These are phyloP conservation scores for Xylaria nigripes DNA, from an alignment of 495 filamentous ascomycete genomes.

Conservation along the genomic window DNA sequence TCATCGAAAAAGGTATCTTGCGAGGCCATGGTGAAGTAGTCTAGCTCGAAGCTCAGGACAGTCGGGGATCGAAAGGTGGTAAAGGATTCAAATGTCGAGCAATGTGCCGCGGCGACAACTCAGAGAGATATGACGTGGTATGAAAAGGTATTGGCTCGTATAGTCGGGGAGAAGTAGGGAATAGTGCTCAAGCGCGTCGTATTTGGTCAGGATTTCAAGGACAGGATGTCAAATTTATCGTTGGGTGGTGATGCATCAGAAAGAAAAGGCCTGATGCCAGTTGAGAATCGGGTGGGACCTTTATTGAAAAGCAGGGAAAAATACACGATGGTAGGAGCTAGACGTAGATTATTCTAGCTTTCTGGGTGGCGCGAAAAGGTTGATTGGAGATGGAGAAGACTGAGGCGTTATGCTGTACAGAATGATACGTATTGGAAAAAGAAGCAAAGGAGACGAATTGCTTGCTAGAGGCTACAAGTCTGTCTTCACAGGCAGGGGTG, in stretches of 20 bases:
- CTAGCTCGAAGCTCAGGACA: slow-evolving; percentile 6
- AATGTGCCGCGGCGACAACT: slow-evolving; percentile 1
- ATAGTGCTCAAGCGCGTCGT: slow-evolving; percentile 11
- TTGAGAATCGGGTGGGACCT: not conserved
- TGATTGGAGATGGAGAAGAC: slow-evolving; percentile 12
- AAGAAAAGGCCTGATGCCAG: not conserved
- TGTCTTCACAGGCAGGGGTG: slow-evolving; percentile 1
- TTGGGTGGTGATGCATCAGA: slow-evolving; percentile 11
- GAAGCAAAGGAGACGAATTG: slow-evolving; percentile 12
- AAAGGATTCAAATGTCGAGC: not conserved
- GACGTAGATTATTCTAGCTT: not conserved
- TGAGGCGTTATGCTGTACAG: not conserved
- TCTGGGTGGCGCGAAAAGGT: not conserved
- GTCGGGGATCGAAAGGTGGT: not conserved
- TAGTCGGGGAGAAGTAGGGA: not conserved
- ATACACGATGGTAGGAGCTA: not conserved
- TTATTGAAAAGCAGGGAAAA: not conserved
- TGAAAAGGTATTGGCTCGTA: not conserved
- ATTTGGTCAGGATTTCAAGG: slow-evolving; percentile 24
- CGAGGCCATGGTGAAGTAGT: slow-evolving; percentile 50
- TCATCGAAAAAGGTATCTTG: slow-evolving; percentile 98
- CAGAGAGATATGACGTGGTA: not conserved
- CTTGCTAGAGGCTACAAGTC: slow-evolving; percentile 3
- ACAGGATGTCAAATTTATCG: not conserved
- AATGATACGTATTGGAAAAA: slow-evolving; percentile 5